A percentile compares a stretch with the other conserved stretches of the same genome.
These are phyloP conservation scores for Lanzia echinophila DNA, from an alignment of 2,329 filamentous ascomycete species.

Conservation along the genomic window DNA sequence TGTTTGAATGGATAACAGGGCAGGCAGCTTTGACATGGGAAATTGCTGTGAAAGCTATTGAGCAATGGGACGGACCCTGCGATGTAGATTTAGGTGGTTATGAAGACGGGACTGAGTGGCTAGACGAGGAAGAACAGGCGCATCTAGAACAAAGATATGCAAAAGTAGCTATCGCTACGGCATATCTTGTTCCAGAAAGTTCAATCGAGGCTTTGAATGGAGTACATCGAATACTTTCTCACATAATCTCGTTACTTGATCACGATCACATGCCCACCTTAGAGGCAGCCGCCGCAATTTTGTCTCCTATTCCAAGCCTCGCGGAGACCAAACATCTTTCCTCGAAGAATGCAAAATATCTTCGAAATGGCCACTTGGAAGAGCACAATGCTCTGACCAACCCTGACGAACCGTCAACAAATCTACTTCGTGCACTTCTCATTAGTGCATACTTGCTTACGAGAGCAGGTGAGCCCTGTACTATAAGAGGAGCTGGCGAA, in stretches of 20 bases:
- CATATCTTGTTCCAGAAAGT: slow-evolving; percentile 59
- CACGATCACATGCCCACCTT: slow-evolving; percentile 50
- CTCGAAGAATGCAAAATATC: slow-evolving; percentile 37
- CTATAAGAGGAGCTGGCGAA: slow-evolving; percentile 50
- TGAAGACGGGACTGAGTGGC: slow-evolving; percentile 43
- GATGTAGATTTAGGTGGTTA: slow-evolving; percentile 63
- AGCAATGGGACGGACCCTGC: slow-evolving; percentile 66
- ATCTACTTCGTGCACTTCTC: slow-evolving; percentile 56
- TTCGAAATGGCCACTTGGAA: slow-evolving; percentile 49
- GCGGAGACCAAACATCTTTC: slow-evolving; percentile 31
- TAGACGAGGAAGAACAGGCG: slow-evolving; percentile 53
- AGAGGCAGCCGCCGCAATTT: slow-evolving; percentile 39
- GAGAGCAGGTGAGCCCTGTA: slow-evolving; percentile 42
- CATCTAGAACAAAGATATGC: slow-evolving; percentile 59
- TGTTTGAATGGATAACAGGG: slow-evolving; percentile 59
- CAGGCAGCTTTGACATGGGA: slow-evolving; percentile 55
- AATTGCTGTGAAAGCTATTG: slow-evolving; percentile 55
- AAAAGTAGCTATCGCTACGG: slow-evolving; percentile 58
- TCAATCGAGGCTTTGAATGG: slow-evolving; percentile 51
- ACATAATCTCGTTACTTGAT: slow-evolving; percentile 54
- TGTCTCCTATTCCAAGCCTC: slow-evolving; percentile 37
- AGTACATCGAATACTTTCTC: slow-evolving; percentile 53
- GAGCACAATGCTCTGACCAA: slow-evolving; percentile 58
- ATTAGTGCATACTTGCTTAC: slow-evolving; percentile 53
- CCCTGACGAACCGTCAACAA: slow-evolving; percentile 48